A percentile compares a stretch with the other conserved stretches of the same genome.
phyloP scores from a whole-genome alignment of 208 protist genomes.

The Leishmania amazonensis region DNA sequence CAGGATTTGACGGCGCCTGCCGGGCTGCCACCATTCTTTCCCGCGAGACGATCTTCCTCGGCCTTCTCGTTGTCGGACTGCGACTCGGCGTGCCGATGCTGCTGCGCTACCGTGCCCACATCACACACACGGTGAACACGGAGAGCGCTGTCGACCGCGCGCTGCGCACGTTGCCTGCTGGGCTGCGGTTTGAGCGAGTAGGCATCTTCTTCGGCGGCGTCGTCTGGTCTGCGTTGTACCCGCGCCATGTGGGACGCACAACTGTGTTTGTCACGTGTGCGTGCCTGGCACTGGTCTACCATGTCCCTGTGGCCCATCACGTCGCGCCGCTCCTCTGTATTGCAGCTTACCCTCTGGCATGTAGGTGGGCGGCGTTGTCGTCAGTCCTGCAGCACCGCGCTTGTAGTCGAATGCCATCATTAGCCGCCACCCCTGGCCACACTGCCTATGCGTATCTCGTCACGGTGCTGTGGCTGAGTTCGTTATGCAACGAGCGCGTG shows the following conservation, averaged over 20 bases:
- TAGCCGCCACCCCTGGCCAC: neutral
- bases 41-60: constrained; percentile 14
- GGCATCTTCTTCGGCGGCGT: constrained; percentile 30
- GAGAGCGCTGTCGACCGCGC: constrained; percentile 37
- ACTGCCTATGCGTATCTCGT: constrained; percentile 42
- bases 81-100: constrained; percentile 39
- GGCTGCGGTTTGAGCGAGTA: constrained; percentile 17
- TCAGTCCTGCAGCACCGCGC: neutral
- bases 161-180: constrained; percentile 6
- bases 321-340: constrained; percentile 37
- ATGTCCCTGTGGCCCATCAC: constrained; percentile 54
- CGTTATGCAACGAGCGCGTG: constrained; percentile 58
- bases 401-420: too few species aligned
- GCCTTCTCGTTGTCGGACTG: constrained; percentile 25
- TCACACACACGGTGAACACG: constrained; percentile 54
- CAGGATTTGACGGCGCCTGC: neutral
- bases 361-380: neutral
- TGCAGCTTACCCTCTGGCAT: neutral
- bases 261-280: constrained; percentile 6
- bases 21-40: neutral
- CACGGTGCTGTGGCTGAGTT: constrained; percentile 49
- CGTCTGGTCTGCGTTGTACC: constrained; percentile 21
- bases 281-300: constrained; percentile 32
- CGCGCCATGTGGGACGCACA: neutral
- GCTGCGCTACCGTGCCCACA: constrained; percentile 52